Conservation (phyloP, 257 asterid species). For the Primulina eburnea region DNA sequence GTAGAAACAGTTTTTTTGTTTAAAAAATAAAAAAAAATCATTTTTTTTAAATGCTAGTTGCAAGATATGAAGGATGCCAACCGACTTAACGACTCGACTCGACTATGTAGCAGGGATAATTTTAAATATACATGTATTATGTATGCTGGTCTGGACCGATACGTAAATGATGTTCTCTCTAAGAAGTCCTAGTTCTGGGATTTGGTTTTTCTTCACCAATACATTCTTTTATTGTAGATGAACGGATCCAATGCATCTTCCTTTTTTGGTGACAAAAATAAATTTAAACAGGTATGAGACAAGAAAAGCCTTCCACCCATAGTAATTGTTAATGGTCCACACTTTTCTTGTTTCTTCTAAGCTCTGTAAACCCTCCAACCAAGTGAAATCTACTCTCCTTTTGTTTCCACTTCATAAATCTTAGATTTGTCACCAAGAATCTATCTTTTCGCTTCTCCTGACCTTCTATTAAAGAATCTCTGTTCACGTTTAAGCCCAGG, state of each 20-base stretch:
- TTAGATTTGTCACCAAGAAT: neutral
- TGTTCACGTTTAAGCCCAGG: neutral
- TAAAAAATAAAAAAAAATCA: neutral
- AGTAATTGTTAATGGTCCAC: neutral
- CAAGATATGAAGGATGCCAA: neutral
- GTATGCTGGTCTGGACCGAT: neutral
- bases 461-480: neutral
- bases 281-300: neutral
- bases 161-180: neutral
- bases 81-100: neutral
- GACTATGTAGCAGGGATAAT: neutral
- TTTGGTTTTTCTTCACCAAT: neutral
- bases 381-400: neutral
- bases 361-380: neutral
- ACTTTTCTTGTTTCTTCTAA: neutral
- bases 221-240: neutral
- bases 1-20: constrained; percentile 19
- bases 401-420: neutral
- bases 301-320: neutral
- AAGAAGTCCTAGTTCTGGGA: constrained; percentile 19
- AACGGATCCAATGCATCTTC: neutral
- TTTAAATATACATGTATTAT: neutral
- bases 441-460: neutral
- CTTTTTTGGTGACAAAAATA: neutral
- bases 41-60: neutral